Conservation (phyloP, 352 stramenopile species). For the Globisporangium cystogenes region DNA sequence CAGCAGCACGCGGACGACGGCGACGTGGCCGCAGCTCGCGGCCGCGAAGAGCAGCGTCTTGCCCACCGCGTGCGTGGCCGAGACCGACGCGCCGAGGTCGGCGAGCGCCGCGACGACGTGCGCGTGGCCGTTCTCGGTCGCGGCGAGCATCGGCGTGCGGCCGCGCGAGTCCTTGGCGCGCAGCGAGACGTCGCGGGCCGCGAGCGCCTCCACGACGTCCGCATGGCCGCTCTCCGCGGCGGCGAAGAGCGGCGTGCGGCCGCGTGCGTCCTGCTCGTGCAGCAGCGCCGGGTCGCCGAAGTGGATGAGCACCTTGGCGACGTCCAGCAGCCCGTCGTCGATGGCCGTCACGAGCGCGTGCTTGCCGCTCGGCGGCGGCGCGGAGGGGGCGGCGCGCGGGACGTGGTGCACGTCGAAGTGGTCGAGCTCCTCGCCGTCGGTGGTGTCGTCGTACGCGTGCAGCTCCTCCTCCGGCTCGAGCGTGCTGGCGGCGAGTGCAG, state of each 20-base stretch:
- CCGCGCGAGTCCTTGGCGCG: conserved; percentile 8
- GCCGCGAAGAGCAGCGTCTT: conserved; percentile 14
- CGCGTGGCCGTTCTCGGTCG: conserved; percentile 9
- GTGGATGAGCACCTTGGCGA: conserved; percentile 14
- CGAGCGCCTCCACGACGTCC: conserved; percentile 8
- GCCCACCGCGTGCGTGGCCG: conserved; percentile 7
- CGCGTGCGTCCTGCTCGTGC: conserved; percentile 8
- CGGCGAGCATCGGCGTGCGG: conserved; percentile 10
- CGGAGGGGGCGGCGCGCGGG: background rate
- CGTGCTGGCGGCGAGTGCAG: background rate
- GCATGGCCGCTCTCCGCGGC: conserved; percentile 7
- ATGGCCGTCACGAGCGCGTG: conserved; percentile 13
- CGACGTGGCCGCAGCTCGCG: conserved; percentile 9
- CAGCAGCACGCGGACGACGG: conserved; percentile 9
- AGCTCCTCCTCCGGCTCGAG: conserved; percentile 4
- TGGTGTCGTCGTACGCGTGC: conserved; percentile 1
- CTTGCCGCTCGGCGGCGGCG: background rate
- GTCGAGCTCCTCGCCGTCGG: conserved; percentile 9
- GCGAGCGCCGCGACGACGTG: conserved; percentile 9
- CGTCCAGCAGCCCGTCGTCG: conserved; percentile 9
- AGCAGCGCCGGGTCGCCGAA: conserved; percentile 12
- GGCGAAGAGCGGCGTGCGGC: conserved; percentile 8
- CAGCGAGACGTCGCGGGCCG: conserved; percentile 4
- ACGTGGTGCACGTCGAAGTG: conserved; percentile 4
- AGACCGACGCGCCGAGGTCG: conserved; percentile 3